A percentile compares a stretch with the other conserved stretches of the same genome.
These are phyloP conservation scores for Clathrospora elynae DNA, from an alignment of 2,329 filamentous ascomycete genomes.

Conservation along the genomic window DNA sequence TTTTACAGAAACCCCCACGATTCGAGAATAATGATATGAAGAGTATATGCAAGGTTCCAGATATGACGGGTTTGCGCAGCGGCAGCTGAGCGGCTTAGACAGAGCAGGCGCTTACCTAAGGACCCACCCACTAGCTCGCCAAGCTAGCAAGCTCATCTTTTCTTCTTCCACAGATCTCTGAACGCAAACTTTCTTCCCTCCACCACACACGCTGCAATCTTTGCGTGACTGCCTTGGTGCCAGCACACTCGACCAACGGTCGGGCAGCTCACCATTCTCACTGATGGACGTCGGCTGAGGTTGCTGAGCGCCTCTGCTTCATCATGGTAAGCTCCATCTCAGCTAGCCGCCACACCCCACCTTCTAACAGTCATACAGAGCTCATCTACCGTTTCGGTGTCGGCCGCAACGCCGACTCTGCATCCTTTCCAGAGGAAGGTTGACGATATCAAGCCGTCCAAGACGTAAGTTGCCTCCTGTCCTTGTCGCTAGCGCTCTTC, in stretches of 20 bases:
- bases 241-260: conserved; percentile 40
- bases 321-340: conserved; percentile 41
- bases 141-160: conserved; percentile 35
- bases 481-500: conserved; percentile 10
- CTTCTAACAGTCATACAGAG: conserved; percentile 42
- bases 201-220: conserved; percentile 38
- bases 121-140: conserved; percentile 24
- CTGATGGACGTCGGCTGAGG: conserved; percentile 48
- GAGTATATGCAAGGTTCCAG: conserved; percentile 19
- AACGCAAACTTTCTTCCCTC: conserved; percentile 27
- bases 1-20: conserved; percentile 7
- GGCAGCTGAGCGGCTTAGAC: conserved; percentile 15
- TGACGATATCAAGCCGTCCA: conserved; percentile 82
- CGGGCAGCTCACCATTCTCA: conserved; percentile 32
- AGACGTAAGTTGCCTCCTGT: conserved; percentile 69
- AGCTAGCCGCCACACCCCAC: conserved; percentile 23
- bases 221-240: conserved; percentile 37
- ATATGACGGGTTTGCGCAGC: conserved; percentile 19
- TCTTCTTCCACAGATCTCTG: conserved; percentile 31
- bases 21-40: conserved; percentile 20
- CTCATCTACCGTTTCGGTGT: conserved; percentile 74
- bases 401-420: conserved; percentile 71
- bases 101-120: conserved; percentile 23
- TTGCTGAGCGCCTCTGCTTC: conserved; percentile 35
- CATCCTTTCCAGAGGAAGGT: conserved; percentile 80